Conservation (phyloP, 2,329 filamentous ascomycete species). For the Pestalotiopsis sp. region DNA sequence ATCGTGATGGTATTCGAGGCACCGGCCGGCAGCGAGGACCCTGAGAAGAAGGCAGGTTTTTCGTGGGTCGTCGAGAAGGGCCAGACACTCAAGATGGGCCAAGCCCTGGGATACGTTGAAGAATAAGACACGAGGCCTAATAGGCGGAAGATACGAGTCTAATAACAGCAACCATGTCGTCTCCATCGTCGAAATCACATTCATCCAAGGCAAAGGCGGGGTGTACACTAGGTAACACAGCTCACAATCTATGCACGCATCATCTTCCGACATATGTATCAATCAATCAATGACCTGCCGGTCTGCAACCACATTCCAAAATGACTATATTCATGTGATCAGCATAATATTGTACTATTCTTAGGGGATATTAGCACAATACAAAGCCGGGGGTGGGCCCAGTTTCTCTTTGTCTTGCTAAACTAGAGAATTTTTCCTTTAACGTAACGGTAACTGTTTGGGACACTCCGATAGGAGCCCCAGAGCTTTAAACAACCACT, state of each 20-base stretch:
- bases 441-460: conserved; percentile 11
- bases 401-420: conserved; percentile 8
- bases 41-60: conserved; percentile 66
- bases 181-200: not conserved
- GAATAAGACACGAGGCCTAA: conserved; percentile 28
- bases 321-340: conserved; percentile 1
- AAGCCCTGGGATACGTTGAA: conserved; percentile 79
- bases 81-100: conserved; percentile 84
- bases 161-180: not conserved
- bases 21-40: conserved; percentile 66
- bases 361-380: not conserved
- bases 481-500: not conserved
- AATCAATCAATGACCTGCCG: not conserved
- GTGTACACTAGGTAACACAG: not conserved
- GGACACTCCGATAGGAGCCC: conserved; percentile 12
- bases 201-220: not conserved
- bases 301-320: not conserved
- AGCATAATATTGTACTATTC: not conserved
- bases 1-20: conserved; percentile 97
- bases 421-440: conserved; percentile 12
- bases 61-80: conserved; percentile 87
- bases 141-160: not conserved
- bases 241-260: not conserved
- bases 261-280: not conserved
- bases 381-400: conserved; percentile 2